These are phyloP conservation scores for Parastagonospora nodorum DNA, from an alignment of 2,329 filamentous ascomycete species.

Conservation along the genomic window DNA sequence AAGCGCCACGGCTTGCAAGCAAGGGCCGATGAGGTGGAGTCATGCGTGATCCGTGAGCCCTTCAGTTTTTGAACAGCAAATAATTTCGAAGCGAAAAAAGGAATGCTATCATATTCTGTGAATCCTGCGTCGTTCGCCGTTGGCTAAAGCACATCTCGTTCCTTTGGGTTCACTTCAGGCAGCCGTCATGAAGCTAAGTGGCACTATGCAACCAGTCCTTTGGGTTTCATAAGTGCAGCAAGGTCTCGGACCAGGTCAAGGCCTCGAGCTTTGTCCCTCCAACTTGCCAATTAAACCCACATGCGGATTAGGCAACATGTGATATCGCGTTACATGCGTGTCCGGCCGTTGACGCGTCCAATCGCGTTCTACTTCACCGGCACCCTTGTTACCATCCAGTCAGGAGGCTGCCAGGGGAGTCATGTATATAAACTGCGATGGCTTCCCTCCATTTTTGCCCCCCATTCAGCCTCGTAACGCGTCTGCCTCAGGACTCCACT, in stretches of 20 bases:
- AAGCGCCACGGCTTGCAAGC: slow-evolving; percentile 27
- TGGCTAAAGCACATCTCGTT: background rate
- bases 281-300: slow-evolving; percentile 32
- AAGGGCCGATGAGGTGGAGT: slow-evolving; percentile 28
- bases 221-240: slow-evolving; percentile 39
- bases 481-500: slow-evolving; percentile 39
- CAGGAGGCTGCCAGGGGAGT: slow-evolving; percentile 38
- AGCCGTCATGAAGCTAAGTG: slow-evolving; percentile 3
- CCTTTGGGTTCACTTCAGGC: slow-evolving; percentile 7
- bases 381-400: slow-evolving; percentile 32
- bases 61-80: slow-evolving; percentile 7
- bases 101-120: too few species aligned
- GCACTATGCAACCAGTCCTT: slow-evolving; percentile 22
- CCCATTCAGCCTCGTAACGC: slow-evolving; percentile 26
- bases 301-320: slow-evolving; percentile 35
- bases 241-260: slow-evolving; percentile 25
- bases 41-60: slow-evolving; percentile 12
- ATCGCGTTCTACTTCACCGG: slow-evolving; percentile 36
- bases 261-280: slow-evolving; percentile 20
- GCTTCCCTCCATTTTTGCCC: slow-evolving; percentile 28
- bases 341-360: slow-evolving; percentile 40
- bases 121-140: too few species aligned
- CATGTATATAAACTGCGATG: slow-evolving; percentile 42
- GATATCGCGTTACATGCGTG: slow-evolving; percentile 42
- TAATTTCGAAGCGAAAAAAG: too few species aligned